Evolutionary conservation across 2,329 filamentous ascomycete species (phyloP), one percentile per base, ranked within the genome.

Genomic region (Byssoonygena ceratinophila): DNA sequence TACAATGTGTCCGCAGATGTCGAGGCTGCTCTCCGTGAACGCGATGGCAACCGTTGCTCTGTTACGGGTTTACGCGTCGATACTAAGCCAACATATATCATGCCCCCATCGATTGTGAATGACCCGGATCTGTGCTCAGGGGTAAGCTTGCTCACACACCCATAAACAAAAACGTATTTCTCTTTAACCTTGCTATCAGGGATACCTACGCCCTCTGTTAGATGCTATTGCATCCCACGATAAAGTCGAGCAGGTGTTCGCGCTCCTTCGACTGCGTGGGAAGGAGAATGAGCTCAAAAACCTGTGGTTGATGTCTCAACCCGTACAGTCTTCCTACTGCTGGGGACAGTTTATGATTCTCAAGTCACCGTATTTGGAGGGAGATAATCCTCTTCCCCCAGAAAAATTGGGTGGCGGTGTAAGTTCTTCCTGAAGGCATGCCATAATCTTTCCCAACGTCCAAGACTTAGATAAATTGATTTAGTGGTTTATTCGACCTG

Each of bases 41-140:
- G 55, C 7, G 55, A 57, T 22, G 22, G 29, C 14, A 3, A 49
- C 34, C 32, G 51, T 20, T 57, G 55, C 45, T 54, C 47, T 25
- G 43, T 55, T 23, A 57, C 51, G 1, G 53, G 55, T 4, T n/a
- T 22, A 0, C 16, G 18, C n/a, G 37, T 12, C n/a, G 43, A 51
- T 18, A 25, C 37, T 4, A 47, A 52, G 23, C 37, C 51, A 22
- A 55, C 46, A 16, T 52, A 55, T 18, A 55, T 57, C 20, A 39
- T 55, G 25, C 4, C 53, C 37, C 51, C 54, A 18, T 55, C 55
- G 3, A 54, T 57, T 22, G 20, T 49, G 37, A 20, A 52, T 7
- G 55, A 57, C 36, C 29, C 16, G 1, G 55, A 51, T 8, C 34
- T 57, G 27, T 40, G 23, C 2, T 48, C 45, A n/a, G 53, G 46